A percentile compares a stretch with the other conserved stretches of the same genome.
Conservation (phyloP, 2,329 filamentous ascomycete species). For the Neonectria punicea region DNA sequence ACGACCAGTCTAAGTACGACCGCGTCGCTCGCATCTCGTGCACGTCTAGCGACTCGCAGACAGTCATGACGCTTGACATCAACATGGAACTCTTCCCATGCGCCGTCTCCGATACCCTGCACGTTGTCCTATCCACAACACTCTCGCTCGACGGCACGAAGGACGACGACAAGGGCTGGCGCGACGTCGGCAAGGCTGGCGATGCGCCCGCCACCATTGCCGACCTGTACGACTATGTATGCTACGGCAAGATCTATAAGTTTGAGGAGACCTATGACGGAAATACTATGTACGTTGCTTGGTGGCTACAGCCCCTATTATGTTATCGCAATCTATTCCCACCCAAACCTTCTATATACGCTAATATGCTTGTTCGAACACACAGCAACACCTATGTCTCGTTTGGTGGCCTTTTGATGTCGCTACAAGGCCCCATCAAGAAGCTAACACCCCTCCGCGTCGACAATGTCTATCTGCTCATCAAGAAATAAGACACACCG, state of each 20-base stretch:
- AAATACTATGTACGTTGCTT: slow-evolving; percentile 77
- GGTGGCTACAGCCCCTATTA: not conserved
- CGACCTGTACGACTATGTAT: slow-evolving; percentile 89
- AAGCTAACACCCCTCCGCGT: slow-evolving; percentile 92
- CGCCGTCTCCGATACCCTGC: slow-evolving; percentile 77
- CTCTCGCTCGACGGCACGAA: slow-evolving; percentile 87
- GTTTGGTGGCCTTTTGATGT: slow-evolving; percentile 91
- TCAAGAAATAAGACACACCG: slow-evolving; percentile 78
- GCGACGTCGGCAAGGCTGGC: slow-evolving; percentile 70
- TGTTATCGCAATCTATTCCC: not conserved
- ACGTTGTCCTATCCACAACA: slow-evolving; percentile 85
- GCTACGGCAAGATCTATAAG: slow-evolving; percentile 88
- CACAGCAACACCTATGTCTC: slow-evolving; percentile 90
- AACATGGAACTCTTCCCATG: slow-evolving; percentile 93
- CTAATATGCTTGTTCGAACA: slow-evolving; percentile 25
- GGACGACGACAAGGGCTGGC: slow-evolving; percentile 82
- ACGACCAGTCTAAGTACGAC: slow-evolving; percentile 93
- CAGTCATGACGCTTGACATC: slow-evolving; percentile 87
- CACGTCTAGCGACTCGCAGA: slow-evolving; percentile 78
- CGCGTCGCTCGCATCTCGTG: slow-evolving; percentile 88
- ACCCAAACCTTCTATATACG: slow-evolving; percentile 1
- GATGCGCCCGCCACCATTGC: slow-evolving; percentile 71
- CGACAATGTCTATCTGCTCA: slow-evolving; percentile 90
- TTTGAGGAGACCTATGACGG: slow-evolving; percentile 84
- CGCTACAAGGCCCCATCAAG: slow-evolving; percentile 92